Conservation (phyloP, 768 basidiomycete genomes). For the Trametes cinnabarina region DNA sequence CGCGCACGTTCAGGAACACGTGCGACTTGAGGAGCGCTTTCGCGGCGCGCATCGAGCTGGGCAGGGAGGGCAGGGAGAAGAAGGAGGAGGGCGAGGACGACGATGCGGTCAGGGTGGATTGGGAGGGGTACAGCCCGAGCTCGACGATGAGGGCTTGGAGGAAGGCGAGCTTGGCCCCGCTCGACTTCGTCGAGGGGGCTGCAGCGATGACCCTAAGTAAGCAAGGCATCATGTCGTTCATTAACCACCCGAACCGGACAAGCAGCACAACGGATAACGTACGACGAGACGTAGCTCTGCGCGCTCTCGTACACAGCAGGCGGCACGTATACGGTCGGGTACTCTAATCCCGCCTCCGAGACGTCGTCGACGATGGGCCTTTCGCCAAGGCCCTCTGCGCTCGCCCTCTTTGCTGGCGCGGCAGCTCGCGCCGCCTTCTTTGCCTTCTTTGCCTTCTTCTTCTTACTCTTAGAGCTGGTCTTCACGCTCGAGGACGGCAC, state of each 20-base stretch:
- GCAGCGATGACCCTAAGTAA: slow-evolving; percentile 12
- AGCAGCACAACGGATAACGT: slow-evolving; percentile 28
- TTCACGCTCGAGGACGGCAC: neutral
- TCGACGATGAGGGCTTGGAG: slow-evolving; percentile 76
- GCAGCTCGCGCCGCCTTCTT: slow-evolving; percentile 9
- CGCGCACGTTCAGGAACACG: slow-evolving; percentile 69
- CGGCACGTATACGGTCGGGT: slow-evolving; percentile 16
- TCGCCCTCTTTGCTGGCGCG: neutral
- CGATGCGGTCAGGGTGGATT: neutral
- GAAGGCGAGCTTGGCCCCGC: slow-evolving; percentile 51
- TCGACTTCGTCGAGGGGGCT: slow-evolving; percentile 48
- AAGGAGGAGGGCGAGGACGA: slow-evolving; percentile 27
- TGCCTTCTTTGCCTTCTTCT: slow-evolving; percentile 7
- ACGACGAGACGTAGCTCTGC: slow-evolving; percentile 59
- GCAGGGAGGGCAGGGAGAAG: slow-evolving; percentile 46
- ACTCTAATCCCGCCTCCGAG: slow-evolving; percentile 42
- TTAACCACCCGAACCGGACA: neutral
- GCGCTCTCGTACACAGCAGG: slow-evolving; percentile 56
- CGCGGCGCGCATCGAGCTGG: slow-evolving; percentile 63
- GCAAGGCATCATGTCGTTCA: neutral
- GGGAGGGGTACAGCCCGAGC: slow-evolving; percentile 47
- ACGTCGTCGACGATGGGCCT: slow-evolving; percentile 52
- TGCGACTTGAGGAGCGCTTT: slow-evolving; percentile 61
- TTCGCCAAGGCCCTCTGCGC: slow-evolving; percentile 31
- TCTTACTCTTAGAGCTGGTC: slow-evolving; percentile 2